Evolutionary conservation across 495 filamentous ascomycete species (phyloP).

Genomic region (Podospora fimiseda): DNA sequence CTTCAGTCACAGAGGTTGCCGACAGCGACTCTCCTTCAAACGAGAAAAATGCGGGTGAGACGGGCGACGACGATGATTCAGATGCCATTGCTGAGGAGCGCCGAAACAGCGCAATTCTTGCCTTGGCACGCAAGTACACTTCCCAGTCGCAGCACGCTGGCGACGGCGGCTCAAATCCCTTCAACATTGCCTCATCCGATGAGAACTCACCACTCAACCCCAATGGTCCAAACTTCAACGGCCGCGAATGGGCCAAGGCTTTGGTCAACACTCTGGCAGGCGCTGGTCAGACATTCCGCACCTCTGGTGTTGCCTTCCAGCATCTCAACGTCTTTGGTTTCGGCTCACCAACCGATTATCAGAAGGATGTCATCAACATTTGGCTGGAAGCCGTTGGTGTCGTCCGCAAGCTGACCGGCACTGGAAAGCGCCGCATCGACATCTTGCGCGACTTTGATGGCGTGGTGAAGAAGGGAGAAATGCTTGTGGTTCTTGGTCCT

Average conservation of each 20-base stretch:
- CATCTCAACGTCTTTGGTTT: constrained; percentile 73
- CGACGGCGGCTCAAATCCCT: constrained; percentile 28
- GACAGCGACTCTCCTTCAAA: constrained; percentile 13
- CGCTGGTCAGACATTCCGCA: constrained; percentile 40
- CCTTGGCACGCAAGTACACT: constrained; percentile 40
- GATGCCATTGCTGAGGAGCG: constrained; percentile 34
- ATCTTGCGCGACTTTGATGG: constrained; percentile 76
- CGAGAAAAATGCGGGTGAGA: constrained; percentile 24
- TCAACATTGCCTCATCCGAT: constrained; percentile 24
- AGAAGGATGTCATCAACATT: constrained; percentile 64
- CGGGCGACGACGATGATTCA: constrained; percentile 33
- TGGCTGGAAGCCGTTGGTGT: constrained; percentile 50
- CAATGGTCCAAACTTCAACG: constrained; percentile 45
- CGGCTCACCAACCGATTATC: constrained; percentile 70
- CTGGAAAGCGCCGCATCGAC: constrained; percentile 58
- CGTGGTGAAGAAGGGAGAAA: constrained; percentile 68
- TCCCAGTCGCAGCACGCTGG: constrained; percentile 32
- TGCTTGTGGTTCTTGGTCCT: constrained; percentile 72
- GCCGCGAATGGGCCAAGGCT: constrained; percentile 50
- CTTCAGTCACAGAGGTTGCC: constrained; percentile 30
- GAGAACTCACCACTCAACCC: constrained; percentile 47
- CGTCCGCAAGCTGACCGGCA: constrained; percentile 43
- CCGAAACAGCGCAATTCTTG: constrained; percentile 38
- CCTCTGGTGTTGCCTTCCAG: constrained; percentile 49
- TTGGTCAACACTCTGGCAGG: constrained; percentile 41